phyloP scores from a whole-genome alignment of 352 stramenopile genomes.

The Globisporangium mamillatum region DNA sequence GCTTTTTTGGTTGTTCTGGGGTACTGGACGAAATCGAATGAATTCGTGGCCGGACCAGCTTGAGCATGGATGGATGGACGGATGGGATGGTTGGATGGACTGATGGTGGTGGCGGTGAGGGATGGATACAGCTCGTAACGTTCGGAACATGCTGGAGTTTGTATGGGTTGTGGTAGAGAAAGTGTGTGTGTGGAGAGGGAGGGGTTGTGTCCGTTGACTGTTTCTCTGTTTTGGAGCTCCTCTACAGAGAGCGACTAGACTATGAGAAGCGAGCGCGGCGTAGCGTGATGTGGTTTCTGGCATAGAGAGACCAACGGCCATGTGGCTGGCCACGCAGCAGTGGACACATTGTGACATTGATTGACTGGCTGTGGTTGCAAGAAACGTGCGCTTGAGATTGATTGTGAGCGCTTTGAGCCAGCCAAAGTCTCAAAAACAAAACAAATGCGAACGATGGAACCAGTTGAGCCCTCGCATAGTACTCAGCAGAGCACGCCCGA shows the following conservation, averaged over 20 bases:
- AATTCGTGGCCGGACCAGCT: not conserved
- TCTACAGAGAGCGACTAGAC: not conserved
- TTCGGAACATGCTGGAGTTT: not conserved
- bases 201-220: not conserved
- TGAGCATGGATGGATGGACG: not conserved
- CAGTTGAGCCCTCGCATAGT: not conserved
- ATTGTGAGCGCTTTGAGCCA: too few species aligned
- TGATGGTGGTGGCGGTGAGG: too few species aligned
- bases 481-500: not conserved
- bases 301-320: not conserved
- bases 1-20: not conserved
- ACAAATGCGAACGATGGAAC: too few species aligned
- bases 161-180: not conserved
- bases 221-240: not conserved
- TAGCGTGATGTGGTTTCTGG: not conserved
- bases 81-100: too few species aligned
- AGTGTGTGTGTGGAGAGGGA: not conserved
- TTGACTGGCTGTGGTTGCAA: not conserved
- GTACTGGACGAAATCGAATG: not conserved
- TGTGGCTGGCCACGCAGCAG: not conserved
- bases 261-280: not conserved
- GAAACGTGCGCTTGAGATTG: not conserved
- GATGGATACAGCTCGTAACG: not conserved
- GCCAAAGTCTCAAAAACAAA: too few species aligned
- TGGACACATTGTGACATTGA: not conserved